phyloP scores from a whole-genome alignment of 139 green algal genomes.

The Asterochloris sp. region DNA sequence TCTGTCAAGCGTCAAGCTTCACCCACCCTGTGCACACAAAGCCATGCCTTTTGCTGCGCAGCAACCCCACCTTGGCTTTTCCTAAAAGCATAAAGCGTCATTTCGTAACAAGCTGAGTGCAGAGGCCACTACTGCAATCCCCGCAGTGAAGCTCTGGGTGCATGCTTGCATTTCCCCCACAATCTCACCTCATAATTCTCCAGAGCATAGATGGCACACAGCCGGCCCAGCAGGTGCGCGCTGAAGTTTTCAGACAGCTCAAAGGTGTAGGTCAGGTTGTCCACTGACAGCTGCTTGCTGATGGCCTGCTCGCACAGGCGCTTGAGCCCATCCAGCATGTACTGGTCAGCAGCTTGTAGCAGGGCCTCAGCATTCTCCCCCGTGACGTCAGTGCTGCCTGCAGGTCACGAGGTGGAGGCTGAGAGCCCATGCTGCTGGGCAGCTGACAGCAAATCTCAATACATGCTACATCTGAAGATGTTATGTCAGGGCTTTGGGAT shows the following conservation, averaged over 20 bases:
- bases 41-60: neutral
- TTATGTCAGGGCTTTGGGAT: too few relatives aligned
- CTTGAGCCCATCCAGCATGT: conserved; percentile 95
- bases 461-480: too few relatives aligned
- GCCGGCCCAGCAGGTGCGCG: conserved; percentile 71
- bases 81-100: neutral
- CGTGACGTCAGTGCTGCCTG: conserved; percentile 58
- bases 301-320: conserved; percentile 87
- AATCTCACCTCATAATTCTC: conserved; percentile 58
- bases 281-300: conserved; percentile 59
- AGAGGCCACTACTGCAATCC: neutral
- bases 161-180: neutral
- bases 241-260: conserved; percentile 81
- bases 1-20: neutral
- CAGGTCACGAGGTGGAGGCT: neutral
- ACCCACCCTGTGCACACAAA: neutral
- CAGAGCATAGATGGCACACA: conserved; percentile 86
- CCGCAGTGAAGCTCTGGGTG: neutral
- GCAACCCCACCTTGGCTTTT: neutral
- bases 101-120: neutral
- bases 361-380: conserved; percentile 67
- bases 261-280: conserved; percentile 77
- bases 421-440: too few relatives aligned
- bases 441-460: too few relatives aligned
- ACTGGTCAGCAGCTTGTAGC: conserved; percentile 85